Base-by-base conservation (phyloP, 768 basidiomycete genomes). In the Fibroporia radiculosa region DNA sequence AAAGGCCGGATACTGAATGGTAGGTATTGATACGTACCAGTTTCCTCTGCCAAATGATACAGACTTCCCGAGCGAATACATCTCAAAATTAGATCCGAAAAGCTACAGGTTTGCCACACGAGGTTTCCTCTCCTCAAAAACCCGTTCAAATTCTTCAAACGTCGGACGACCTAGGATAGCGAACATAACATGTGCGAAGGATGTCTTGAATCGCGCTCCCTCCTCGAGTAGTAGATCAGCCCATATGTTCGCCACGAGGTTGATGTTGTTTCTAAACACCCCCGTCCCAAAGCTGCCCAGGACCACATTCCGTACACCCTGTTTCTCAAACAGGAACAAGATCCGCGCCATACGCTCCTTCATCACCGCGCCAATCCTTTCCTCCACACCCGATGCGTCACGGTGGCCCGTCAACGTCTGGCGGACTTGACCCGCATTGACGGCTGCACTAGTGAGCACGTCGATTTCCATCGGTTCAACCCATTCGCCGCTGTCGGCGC, bases 251-350 rank as follows among this genome's bases (percentile, higher is more conserved):
- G 81, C 84, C 13, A 88, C 71, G 40, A 70, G 64, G 32, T 62
- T 56, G 19, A 84, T 73, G 26, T 71, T 65, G 61, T 89, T 89
- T 44, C 67, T 68, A 62, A 87, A 89, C 2, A 82, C 84, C 2
- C 86, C 85, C 1, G 86, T 87, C 11, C 85, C 85, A 59, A 84
- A 89, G 52, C 78, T 79, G 25, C 86, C 85, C 23, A 89, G 63
- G 0, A 88, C 77, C 38, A 88, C 49, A 52, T 77, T 70, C 56
- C 65, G 69, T 14, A 72, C 73, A 14, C 79, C 77, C 54, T 77
- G 69, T 42, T 67, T 66, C 62, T 86, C 77, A 57, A 86, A 82
- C 24, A 86, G 64, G 44, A 66, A 75, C 22, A 89, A 58, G 37
- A 87, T 68, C 22, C 85, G 69, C 1, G 65, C 79, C 77, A 88